These are phyloP conservation scores for Crithidia brevicula DNA, from an alignment of 208 protist species.

Conservation along the genomic window DNA sequence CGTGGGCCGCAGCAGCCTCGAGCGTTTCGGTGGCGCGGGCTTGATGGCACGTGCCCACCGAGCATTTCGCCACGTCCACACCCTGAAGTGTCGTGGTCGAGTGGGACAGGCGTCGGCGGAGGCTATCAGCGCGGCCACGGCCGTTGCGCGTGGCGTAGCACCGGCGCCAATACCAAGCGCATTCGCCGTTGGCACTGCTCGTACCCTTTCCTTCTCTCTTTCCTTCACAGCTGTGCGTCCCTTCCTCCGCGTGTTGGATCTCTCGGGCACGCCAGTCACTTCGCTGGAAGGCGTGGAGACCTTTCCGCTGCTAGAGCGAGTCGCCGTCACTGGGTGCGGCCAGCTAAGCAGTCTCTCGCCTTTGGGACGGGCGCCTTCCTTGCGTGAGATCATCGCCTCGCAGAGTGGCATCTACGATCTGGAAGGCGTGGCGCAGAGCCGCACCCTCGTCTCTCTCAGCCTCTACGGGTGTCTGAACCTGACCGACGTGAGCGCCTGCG, in stretches of 20 bases:
- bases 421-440: constrained; percentile 24
- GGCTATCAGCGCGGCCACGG: neutral
- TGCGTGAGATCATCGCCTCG: constrained; percentile 25
- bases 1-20: neutral
- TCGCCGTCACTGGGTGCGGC: constrained; percentile 12
- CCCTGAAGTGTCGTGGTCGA: constrained; percentile 9
- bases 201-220: neutral
- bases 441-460: constrained; percentile 22
- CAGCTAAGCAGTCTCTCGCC: constrained; percentile 22
- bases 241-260: constrained; percentile 25
- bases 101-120: neutral
- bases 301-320: constrained; percentile 16
- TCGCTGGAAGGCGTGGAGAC: constrained; percentile 18
- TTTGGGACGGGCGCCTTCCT: constrained; percentile 9
- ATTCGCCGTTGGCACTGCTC: neutral
- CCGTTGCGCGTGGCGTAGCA: neutral
- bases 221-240: constrained; percentile 9
- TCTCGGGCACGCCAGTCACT: constrained; percentile 15
- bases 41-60: neutral
- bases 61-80: constrained; percentile 9
- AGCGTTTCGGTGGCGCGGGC: neutral
- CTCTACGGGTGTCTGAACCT: constrained; percentile 32
- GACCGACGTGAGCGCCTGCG: constrained; percentile 28
- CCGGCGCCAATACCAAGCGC: too few relatives aligned
- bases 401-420: constrained; percentile 32